phyloP scores from a whole-genome alignment of 1,284 basidiomycete species.

The Moesziomyces parantarcticus region DNA sequence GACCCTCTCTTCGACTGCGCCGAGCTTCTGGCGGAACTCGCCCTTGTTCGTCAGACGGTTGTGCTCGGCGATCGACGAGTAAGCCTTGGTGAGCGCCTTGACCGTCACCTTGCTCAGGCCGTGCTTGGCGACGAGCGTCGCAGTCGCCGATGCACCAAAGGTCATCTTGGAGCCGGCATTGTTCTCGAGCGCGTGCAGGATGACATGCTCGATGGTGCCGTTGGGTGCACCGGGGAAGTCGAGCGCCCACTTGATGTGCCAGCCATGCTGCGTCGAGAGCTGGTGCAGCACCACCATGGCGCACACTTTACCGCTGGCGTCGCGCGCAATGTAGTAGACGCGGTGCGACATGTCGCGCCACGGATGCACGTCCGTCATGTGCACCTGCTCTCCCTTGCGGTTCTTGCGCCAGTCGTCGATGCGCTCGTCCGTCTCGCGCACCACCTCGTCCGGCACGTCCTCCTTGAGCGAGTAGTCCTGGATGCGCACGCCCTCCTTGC shows the following conservation, averaged over 20 bases:
- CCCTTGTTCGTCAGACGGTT: constrained; percentile 57
- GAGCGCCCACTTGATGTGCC: constrained; percentile 75
- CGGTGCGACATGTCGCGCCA: constrained; percentile 73
- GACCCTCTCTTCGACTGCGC: constrained; percentile 54
- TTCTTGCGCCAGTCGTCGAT: constrained; percentile 71
- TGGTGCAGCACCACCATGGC: constrained; percentile 73
- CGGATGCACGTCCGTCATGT: constrained; percentile 73
- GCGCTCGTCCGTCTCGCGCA: constrained; percentile 69
- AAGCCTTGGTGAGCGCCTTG: constrained; percentile 55
- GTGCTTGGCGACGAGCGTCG: constrained; percentile 51
- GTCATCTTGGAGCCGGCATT: constrained; percentile 71
- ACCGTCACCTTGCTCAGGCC: constrained; percentile 55
- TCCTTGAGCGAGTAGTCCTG: constrained; percentile 64
- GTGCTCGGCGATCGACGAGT: constrained; percentile 50
- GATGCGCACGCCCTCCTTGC: constrained; percentile 72
- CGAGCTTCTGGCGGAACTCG: constrained; percentile 64
- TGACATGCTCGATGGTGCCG: constrained; percentile 72
- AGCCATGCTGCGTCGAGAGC: constrained; percentile 72
- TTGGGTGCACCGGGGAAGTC: constrained; percentile 73
- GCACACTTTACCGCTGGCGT: constrained; percentile 70
- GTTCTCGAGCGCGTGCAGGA: constrained; percentile 71
- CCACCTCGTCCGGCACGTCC: constrained; percentile 69
- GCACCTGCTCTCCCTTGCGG: constrained; percentile 73
- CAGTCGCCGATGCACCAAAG: constrained; percentile 63
- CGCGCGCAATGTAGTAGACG: constrained; percentile 72